Percentiles rank a stretch among this genome's conserved stretches.
Evolutionary conservation across 352 stramenopile species (phyloP).

Genomic region (Pythium volutum): DNA sequence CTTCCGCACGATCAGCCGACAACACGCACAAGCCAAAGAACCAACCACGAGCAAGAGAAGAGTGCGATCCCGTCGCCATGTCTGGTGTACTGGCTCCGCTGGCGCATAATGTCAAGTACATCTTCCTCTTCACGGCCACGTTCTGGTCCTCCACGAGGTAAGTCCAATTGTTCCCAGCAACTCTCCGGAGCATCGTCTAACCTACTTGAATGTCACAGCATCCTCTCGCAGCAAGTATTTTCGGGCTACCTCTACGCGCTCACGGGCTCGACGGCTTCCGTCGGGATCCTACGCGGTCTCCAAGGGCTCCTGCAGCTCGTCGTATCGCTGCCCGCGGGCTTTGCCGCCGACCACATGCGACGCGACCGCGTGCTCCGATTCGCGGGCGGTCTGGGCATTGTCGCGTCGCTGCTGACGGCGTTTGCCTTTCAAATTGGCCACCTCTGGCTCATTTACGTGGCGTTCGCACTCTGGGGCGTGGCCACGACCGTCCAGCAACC

Average conservation of each 20-base stretch:
- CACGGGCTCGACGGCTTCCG: constrained; percentile 44
- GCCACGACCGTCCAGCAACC: constrained; percentile 77
- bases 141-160: constrained; percentile 65
- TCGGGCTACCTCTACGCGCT: constrained; percentile 59
- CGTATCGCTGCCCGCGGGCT: constrained; percentile 50
- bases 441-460: constrained; percentile 51
- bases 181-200: background rate
- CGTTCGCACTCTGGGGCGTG: constrained; percentile 76
- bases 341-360: constrained; percentile 45
- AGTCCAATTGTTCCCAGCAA: background rate
- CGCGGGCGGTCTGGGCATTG: constrained; percentile 37
- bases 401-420: constrained; percentile 36
- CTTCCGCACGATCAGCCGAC: no score
- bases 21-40: no score
- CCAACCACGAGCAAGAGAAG: background rate
- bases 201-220: constrained; percentile 22
- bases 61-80: background rate
- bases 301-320: constrained; percentile 56
- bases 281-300: constrained; percentile 42
- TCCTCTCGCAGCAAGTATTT: constrained; percentile 56
- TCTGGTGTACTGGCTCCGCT: constrained; percentile 13
- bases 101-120: constrained; percentile 73
- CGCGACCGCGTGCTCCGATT: constrained; percentile 50
- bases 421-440: constrained; percentile 42
- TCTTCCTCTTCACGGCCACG: constrained; percentile 66